Evolutionary conservation across 768 basidiomycete species (phyloP), one percentile per base, ranked within the genome.

Genomic region (Hygrocybe punicea): DNA sequence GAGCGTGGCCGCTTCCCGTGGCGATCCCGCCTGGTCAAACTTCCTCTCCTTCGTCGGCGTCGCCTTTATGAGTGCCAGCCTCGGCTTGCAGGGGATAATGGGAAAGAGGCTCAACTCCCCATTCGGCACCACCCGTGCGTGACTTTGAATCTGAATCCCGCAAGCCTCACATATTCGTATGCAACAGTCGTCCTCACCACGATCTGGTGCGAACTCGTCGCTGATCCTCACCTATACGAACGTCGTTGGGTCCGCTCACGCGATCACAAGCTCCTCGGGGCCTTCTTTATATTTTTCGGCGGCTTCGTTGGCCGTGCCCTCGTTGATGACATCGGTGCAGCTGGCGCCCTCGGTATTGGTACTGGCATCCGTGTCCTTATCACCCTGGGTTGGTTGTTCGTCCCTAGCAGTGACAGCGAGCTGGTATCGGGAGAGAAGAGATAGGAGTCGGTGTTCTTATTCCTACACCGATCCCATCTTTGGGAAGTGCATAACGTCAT

Each of bases 71-170:
- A 92, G 90, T 60, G 87, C 87, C 33, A 83, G 81, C 68, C 73
- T 97, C 64, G 93, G 93, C 8, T 73, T 93, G 29, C 93, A 95
- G 70, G 92, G 92, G 17, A 90, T 93, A 67, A 77, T 89, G 72
- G 91, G 86, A 51, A 93, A 93, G 73, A 76, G 89, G 35, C 67
- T 91, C 60, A 87, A 87, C 64, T 87, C 86, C 9, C 86, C 90
- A 67, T 92, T 88, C 67, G 84, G 86, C 16, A 88, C 86, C 0
- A 88, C 86, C 21, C 85, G 87, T 87, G 42, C 65, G 82, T 79
- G 13, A 37, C 46, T 25, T 13, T 36, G 58, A 37, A 24, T 56
- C 16, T 23, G 24, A 36, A 35, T 23, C 51, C 8, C 5, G 29
- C 40, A 9, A 17, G 39, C 39, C 45, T n/a, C 51, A 33, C 24